phyloP scores from a whole-genome alignment of 148 eudicot species.

The Silene uniflora region DNA sequence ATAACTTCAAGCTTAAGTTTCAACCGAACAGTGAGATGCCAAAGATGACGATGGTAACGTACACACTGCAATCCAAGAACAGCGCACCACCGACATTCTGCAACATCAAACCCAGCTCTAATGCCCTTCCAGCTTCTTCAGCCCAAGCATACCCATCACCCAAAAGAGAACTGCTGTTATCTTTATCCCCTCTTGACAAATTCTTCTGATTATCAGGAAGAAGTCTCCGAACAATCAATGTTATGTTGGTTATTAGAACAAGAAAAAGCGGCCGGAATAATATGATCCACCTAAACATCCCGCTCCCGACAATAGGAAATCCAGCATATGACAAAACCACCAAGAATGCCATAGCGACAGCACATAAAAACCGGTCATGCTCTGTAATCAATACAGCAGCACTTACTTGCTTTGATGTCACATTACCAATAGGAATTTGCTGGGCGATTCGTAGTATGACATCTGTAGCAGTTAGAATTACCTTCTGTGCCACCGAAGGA shows the following conservation, averaged over 20 bases:
- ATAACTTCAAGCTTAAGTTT: slow-evolving; percentile 18
- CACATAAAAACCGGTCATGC: slow-evolving; percentile 45
- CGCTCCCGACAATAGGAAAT: slow-evolving; percentile 58
- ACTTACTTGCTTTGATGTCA: slow-evolving; percentile 43
- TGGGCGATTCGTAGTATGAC: slow-evolving; percentile 22
- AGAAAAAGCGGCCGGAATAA: slow-evolving; percentile 64
- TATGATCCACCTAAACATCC: slow-evolving; percentile 37
- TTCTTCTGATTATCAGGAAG: slow-evolving; percentile 33
- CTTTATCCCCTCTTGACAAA: slow-evolving; percentile 24
- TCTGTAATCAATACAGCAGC: slow-evolving; percentile 56
- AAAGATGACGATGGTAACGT: slow-evolving; percentile 51
- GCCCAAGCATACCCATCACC: slow-evolving; percentile 44
- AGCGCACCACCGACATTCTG: slow-evolving; percentile 50
- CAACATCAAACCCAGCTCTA: slow-evolving; percentile 62
- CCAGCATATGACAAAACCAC: slow-evolving; percentile 55
- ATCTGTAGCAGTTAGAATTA: slow-evolving; percentile 17
- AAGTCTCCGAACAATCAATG: slow-evolving; percentile 46
- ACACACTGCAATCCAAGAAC: slow-evolving; percentile 67
- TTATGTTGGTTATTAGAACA: slow-evolving; percentile 53
- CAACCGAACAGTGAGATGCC: slow-evolving; percentile 46
- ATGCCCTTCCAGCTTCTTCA: slow-evolving; percentile 52
- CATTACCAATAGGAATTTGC: slow-evolving; percentile 17
- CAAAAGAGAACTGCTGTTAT: slow-evolving; percentile 21
- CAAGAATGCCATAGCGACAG: slow-evolving; percentile 50
- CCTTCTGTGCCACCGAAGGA: slow-evolving; percentile 31